Percentiles rank a stretch among this genome's conserved stretches.
Conservation (phyloP, 352 stramenopile species). For the Elongisporangium anandrum region DNA sequence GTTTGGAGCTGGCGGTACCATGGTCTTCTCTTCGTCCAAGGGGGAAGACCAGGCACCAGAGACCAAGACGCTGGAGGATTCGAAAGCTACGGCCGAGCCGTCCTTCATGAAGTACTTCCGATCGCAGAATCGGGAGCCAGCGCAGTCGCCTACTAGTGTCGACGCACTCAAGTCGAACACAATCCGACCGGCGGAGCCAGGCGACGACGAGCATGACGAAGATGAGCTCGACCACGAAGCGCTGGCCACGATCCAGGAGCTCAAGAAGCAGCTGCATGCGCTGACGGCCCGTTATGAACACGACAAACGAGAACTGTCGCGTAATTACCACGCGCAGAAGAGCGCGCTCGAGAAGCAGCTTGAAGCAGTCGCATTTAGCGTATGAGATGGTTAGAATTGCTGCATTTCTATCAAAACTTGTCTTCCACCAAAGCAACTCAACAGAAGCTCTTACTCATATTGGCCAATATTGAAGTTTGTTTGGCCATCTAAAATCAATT, state of each 20-base stretch:
- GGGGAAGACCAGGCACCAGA: constrained; percentile 10
- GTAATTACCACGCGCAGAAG: constrained; percentile 41
- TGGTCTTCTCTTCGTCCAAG: constrained; percentile 6
- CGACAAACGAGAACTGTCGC: constrained; percentile 31
- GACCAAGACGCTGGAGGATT: constrained; percentile 9
- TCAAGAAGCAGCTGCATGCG: constrained; percentile 44
- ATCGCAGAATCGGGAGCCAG: constrained; percentile 20
- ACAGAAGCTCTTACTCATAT: too few species aligned
- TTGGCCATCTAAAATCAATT: too few species aligned
- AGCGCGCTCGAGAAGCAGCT: constrained; percentile 44
- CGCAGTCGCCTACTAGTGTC: constrained; percentile 6
- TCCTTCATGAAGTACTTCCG: constrained; percentile 87
- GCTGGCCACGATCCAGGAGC: constrained; percentile 11
- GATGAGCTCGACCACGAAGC: constrained; percentile 8
- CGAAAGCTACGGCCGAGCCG: constrained; percentile 25
- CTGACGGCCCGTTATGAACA: constrained; percentile 51
- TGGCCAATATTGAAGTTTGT: too few species aligned
- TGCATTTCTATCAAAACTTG: too few species aligned
- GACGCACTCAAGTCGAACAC: constrained; percentile 11
- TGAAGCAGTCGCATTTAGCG: constrained; percentile 23
- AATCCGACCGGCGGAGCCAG: constrained; percentile 17
- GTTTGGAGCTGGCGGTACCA: background rate
- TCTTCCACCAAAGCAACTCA: too few species aligned
- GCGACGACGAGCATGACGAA: constrained; percentile 5
- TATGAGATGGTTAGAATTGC: too few species aligned